phyloP scores from a whole-genome alignment of 495 filamentous ascomycete genomes.

The Aspergillus saccharolyticus region DNA sequence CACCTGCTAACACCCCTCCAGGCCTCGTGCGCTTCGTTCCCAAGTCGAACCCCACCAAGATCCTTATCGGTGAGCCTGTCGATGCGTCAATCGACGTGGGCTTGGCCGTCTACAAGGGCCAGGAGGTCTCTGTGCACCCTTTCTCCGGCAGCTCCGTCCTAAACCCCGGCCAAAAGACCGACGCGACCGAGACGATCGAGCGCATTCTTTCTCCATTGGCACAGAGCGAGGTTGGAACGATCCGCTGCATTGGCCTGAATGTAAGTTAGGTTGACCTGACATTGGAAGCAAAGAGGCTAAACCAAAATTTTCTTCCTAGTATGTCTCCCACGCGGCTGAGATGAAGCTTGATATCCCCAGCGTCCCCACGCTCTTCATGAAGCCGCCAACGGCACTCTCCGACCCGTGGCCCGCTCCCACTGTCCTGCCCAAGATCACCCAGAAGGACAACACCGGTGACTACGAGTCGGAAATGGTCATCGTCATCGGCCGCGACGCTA shows the following conservation, averaged over 20 bases:
- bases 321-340: slow-evolving; percentile 72
- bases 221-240: slow-evolving; percentile 39
- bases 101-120: slow-evolving; percentile 47
- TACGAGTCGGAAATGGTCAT: slow-evolving; percentile 81
- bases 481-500: slow-evolving; percentile 65
- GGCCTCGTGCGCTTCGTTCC: slow-evolving; percentile 58
- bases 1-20: slow-evolving; percentile 21
- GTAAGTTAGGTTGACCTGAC: slow-evolving; percentile 23
- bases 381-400: slow-evolving; percentile 64
- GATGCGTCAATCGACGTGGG: slow-evolving; percentile 50
- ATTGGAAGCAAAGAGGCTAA: neutral
- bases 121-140: slow-evolving; percentile 49
- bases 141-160: slow-evolving; percentile 55
- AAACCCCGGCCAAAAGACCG: slow-evolving; percentile 45
- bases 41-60: slow-evolving; percentile 43
- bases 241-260: slow-evolving; percentile 75
- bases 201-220: slow-evolving; percentile 53
- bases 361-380: slow-evolving; percentile 76
- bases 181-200: slow-evolving; percentile 42
- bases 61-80: slow-evolving; percentile 54
- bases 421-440: slow-evolving; percentile 57
- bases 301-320: slow-evolving; percentile 37
- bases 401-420: slow-evolving; percentile 66
- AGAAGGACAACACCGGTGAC: slow-evolving; percentile 53
- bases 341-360: slow-evolving; percentile 65